A percentile compares a stretch with the other conserved stretches of the same genome.
Evolutionary conservation across 1,139 yeast species (phyloP).

Genomic region (Yamadazyma sp.): DNA sequence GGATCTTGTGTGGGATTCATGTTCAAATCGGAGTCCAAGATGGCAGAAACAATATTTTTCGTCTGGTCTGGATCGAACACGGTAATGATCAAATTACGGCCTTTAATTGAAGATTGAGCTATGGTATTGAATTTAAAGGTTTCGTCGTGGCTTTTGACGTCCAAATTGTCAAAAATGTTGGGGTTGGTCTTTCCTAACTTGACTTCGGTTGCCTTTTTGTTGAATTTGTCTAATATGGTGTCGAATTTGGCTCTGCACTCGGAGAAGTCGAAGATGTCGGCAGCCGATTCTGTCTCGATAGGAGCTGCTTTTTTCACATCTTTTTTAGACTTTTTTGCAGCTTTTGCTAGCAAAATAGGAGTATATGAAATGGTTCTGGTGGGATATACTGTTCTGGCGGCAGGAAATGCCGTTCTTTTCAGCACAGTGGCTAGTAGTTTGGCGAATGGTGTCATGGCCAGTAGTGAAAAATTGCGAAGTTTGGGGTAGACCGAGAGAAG

Average conservation of each 20-base stretch:
- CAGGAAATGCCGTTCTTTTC: not conserved
- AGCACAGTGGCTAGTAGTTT: not conserved
- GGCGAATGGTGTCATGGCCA: not conserved
- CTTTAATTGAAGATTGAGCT: constrained; percentile 77
- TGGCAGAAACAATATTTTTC: constrained; percentile 67
- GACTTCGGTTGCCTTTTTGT: constrained; percentile 56
- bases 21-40: constrained; percentile 66
- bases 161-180: constrained; percentile 59
- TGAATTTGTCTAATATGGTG: constrained; percentile 50
- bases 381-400: not conserved
- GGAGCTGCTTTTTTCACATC: constrained; percentile 12
- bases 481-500: not conserved
- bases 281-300: constrained; percentile 17
- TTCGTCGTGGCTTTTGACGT: constrained; percentile 51
- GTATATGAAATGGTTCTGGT: constrained; percentile 6
- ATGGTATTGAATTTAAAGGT: constrained; percentile 53
- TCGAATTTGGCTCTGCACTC: constrained; percentile 49
- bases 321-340: constrained; percentile 6
- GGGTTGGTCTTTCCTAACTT: constrained; percentile 72
- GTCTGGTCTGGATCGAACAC: constrained; percentile 79
- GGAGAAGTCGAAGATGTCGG: constrained; percentile 31
- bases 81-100: constrained; percentile 67
- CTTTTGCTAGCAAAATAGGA: constrained; percentile 10
- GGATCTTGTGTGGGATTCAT: constrained; percentile 79
- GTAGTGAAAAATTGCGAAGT: not conserved